These are phyloP conservation scores for Geotrichum fermentans DNA, from an alignment of 1,139 yeast species.

Conservation along the genomic window DNA sequence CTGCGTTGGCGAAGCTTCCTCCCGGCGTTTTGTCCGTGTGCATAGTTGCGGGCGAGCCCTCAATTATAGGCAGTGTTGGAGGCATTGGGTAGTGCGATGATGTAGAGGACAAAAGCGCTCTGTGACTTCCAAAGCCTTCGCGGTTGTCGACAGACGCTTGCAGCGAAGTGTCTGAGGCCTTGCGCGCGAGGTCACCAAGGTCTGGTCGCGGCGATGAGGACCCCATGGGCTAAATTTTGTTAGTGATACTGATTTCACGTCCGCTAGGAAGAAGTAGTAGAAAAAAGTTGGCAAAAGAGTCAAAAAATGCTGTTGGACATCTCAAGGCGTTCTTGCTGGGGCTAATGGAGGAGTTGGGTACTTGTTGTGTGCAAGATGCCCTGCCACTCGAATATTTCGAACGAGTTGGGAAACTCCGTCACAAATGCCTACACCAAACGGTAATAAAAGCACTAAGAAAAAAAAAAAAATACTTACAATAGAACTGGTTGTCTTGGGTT, in stretches of 20 bases:
- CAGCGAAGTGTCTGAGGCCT: conserved; percentile 5
- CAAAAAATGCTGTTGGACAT: too few species aligned
- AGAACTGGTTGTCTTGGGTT: too few species aligned
- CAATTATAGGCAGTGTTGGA: neutral
- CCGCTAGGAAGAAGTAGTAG: neutral
- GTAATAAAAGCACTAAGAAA: too few species aligned
- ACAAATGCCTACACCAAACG: too few species aligned
- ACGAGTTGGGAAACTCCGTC: too few species aligned
- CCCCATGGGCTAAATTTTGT: neutral
- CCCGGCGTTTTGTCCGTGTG: neutral
- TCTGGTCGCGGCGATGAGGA: neutral
- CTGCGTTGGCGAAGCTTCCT: neutral
- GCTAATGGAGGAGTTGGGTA: too few species aligned
- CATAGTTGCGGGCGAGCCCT: neutral
- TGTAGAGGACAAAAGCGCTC: neutral
- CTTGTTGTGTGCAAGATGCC: too few species aligned
- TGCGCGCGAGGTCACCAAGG: neutral
- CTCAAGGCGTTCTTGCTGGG: too few species aligned
- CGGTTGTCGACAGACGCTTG: conserved; percentile 12
- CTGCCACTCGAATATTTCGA: too few species aligned
- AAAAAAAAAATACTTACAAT: too few species aligned
- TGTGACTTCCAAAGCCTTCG: conserved; percentile 6
- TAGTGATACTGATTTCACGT: too few species aligned
- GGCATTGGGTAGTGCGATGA: neutral
- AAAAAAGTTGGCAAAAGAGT: neutral